Base-by-base conservation (phyloP, 2,329 filamentous ascomycete genomes). In the Pseudogymnoascus sp. region DNA sequence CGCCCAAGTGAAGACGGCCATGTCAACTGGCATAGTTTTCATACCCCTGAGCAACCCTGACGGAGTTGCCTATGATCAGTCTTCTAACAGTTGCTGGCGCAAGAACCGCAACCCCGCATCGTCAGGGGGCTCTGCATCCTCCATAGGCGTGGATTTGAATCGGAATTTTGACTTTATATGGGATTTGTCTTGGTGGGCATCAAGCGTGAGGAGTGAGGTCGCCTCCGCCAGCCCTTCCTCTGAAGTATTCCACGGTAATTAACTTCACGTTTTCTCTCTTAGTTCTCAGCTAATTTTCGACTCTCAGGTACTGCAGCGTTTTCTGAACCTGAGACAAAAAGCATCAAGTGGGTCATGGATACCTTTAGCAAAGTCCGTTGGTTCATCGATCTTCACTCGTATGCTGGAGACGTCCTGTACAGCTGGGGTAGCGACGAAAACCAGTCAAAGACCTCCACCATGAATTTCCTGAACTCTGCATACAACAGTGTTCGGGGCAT, bases 371-470 rank as follows among this genome's bases (percentile, higher is more conserved):
- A 77, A 49, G 72, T 85, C 52, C 75, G 79, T 28, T 85, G 82
- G 82, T 83, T 83, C 69, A 72, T 84, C 64, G 83, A 86, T 65
- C 75, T 85, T 49, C 83, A 86, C 75, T 83, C 82, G 1, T 80
- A 76, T 28, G 75, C 76, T 0, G 81, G 80, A 2, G 74, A 78
- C 33, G 74, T 86, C 16, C 72, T 85, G 12, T 84, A 84, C 71
- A 77, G 75, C 62, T 85, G 82, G 82, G 82, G 83, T 22, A 79
- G 82, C 65, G 82, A 85, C 66, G 75, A 80, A 55, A 74, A 79
- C 62, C 82, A 85, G 71, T 73, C 72, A 60, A 75, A 70, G 0
- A 75, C 76, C 52, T 68, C 77, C 0, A 66, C 66, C 58, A 80
- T 81, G 76, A 84, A 78, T 72, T 83, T 84, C 71, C 69, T 75